A percentile compares a stretch with the other conserved stretches of the same genome.
Conservation (phyloP, 192 early-diverging fungal genomes). For the Bifiguratus adelaidae region DNA sequence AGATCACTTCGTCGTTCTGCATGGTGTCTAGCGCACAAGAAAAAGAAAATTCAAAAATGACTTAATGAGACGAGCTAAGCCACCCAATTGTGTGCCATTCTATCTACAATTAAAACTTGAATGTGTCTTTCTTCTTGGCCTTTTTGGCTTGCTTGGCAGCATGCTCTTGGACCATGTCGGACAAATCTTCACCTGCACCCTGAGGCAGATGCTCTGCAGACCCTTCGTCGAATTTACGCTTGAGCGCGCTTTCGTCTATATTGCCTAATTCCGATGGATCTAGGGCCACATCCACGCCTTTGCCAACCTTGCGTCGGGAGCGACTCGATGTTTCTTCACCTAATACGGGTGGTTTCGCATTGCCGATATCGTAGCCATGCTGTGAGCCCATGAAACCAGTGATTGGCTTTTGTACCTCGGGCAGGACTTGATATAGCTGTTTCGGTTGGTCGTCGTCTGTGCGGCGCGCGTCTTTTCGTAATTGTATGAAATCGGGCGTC, state of each 20-base stretch:
- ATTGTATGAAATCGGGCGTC: constrained; percentile 77
- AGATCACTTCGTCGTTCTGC: constrained; percentile 76
- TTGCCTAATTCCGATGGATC: constrained; percentile 87
- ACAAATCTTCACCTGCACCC: constrained; percentile 62
- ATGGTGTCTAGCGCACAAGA: constrained; percentile 13
- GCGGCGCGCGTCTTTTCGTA: constrained; percentile 66
- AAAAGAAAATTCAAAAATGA: constrained; percentile 7
- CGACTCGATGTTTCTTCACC: constrained; percentile 32
- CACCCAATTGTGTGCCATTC: too few relatives aligned
- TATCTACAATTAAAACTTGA: constrained; percentile 33
- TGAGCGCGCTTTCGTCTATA: constrained; percentile 59
- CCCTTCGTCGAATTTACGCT: constrained; percentile 69
- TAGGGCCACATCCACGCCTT: constrained; percentile 71
- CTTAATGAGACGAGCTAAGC: too few relatives aligned
- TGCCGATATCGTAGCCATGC: constrained; percentile 76
- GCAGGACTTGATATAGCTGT: constrained; percentile 83
- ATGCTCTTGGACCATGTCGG: constrained; percentile 85
- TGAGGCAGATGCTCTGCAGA: constrained; percentile 32
- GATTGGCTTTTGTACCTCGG: constrained; percentile 52
- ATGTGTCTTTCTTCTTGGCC: constrained; percentile 49
- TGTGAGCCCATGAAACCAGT: constrained; percentile 91
- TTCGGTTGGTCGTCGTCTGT: constrained; percentile 30
- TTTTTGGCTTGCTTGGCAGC: constrained; percentile 57
- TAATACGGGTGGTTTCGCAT: constrained; percentile 25
- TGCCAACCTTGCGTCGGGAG: constrained; percentile 40